These are phyloP conservation scores for Neohortaea acidophila DNA, from an alignment of 495 filamentous ascomycete genomes.

Conservation along the genomic window DNA sequence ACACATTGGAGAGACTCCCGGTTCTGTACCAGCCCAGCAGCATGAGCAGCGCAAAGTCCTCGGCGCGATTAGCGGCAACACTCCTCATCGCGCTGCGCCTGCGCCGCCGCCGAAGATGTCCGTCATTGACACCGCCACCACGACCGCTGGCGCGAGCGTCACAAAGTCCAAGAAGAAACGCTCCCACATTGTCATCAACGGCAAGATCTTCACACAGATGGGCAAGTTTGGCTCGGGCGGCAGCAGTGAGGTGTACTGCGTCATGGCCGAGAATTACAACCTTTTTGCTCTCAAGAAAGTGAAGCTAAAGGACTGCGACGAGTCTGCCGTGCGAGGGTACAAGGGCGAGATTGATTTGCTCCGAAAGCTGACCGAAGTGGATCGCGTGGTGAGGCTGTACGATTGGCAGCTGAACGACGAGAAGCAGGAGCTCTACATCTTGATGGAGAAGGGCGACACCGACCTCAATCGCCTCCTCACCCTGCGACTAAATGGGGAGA, in stretches of 20 bases:
- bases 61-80: slow-evolving; percentile 60
- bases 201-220: slow-evolving; percentile 73
- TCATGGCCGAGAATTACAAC: slow-evolving; percentile 91
- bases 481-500: slow-evolving; percentile 46
- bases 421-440: slow-evolving; percentile 69
- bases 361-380: slow-evolving; percentile 62
- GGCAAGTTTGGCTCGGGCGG: slow-evolving; percentile 86
- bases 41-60: slow-evolving; percentile 49
- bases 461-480: slow-evolving; percentile 79
- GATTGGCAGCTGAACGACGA: slow-evolving; percentile 88
- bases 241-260: slow-evolving; percentile 83
- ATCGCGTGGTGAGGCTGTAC: slow-evolving; percentile 75
- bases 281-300: slow-evolving; percentile 89
- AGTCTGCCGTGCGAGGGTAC: slow-evolving; percentile 66
- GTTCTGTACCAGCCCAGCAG: slow-evolving; percentile 12
- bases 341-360: slow-evolving; percentile 95
- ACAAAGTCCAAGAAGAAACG: slow-evolving; percentile 57
- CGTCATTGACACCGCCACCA: slow-evolving; percentile 77
- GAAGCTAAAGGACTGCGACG: slow-evolving; percentile 78
- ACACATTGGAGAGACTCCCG: slow-evolving; percentile 15
- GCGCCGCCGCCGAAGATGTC: slow-evolving; percentile 90
- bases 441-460: slow-evolving; percentile 98
- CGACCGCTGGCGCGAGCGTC: slow-evolving; percentile 62
- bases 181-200: slow-evolving; percentile 71
- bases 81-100: slow-evolving; percentile 40